These are phyloP conservation scores for Ambrosia hybrid DNA, from an alignment of 140 eudicot species.

Conservation along the genomic window DNA sequence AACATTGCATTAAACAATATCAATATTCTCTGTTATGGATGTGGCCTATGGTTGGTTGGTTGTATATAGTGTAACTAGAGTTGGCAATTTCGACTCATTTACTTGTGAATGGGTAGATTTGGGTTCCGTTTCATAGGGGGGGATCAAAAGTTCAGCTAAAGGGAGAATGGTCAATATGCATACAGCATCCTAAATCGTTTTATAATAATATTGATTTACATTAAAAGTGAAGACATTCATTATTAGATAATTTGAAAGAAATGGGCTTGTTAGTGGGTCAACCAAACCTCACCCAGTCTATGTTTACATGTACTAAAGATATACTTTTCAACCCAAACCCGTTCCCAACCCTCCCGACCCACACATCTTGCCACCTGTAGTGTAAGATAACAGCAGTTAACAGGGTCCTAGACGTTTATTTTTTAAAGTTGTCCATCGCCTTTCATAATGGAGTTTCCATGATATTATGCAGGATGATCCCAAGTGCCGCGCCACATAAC, in stretches of 20 bases:
- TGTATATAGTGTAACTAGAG: background rate
- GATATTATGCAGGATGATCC: conserved; percentile 39
- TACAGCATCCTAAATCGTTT: background rate
- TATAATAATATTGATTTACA: background rate
- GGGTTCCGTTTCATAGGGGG: background rate
- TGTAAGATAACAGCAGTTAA: background rate
- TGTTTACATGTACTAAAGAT: too few relatives aligned
- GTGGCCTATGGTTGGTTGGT: too few relatives aligned
- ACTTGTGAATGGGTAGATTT: conserved; percentile 3
- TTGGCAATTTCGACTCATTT: background rate
- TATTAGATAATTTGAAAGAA: background rate
- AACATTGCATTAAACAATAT: background rate
- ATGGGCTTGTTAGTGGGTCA: too few relatives aligned
- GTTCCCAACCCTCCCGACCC: too few relatives aligned
- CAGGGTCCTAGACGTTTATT: background rate
- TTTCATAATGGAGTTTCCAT: background rate
- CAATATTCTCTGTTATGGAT: too few relatives aligned
- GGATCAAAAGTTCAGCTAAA: too few relatives aligned
- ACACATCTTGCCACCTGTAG: too few relatives aligned
- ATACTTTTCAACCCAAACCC: too few relatives aligned
- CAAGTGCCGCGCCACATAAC: conserved; percentile 41
- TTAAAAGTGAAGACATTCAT: background rate
- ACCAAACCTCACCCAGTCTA: too few relatives aligned
- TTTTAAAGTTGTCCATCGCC: background rate
- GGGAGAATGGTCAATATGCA: too few relatives aligned